Evolutionary conservation across 2,329 filamentous ascomycete genomes (phyloP).

Genomic region (Blastomyces emzantsi): DNA sequence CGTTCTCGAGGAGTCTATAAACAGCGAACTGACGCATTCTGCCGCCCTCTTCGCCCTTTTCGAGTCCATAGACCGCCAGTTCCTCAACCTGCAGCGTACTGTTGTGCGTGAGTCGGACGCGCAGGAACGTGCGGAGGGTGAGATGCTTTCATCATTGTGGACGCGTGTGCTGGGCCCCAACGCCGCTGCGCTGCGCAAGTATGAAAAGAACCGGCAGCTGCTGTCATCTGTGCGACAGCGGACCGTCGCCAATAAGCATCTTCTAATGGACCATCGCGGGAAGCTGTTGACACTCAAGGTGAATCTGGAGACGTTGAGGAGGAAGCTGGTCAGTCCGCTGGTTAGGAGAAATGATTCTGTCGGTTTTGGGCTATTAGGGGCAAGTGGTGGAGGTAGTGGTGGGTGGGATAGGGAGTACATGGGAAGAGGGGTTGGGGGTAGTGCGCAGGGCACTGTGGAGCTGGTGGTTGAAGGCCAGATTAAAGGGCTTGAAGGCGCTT

Average conservation of each 20-base stretch:
- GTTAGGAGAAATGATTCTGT: constrained; percentile 57
- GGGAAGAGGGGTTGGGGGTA: constrained; percentile 19
- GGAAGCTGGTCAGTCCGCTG: constrained; percentile 75
- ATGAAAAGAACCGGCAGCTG: constrained; percentile 77
- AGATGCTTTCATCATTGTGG: constrained; percentile 79
- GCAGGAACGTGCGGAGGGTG: constrained; percentile 71
- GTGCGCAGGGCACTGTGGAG: constrained; percentile 31
- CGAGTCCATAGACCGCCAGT: constrained; percentile 81
- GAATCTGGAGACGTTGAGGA: constrained; percentile 72
- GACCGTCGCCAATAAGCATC: constrained; percentile 77
- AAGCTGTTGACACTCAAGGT: constrained; percentile 75
- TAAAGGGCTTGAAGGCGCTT: constrained; percentile 67
- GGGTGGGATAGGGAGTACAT: constrained; percentile 15
- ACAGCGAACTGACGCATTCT: constrained; percentile 70
- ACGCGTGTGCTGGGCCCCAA: constrained; percentile 71
- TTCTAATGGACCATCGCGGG: constrained; percentile 78
- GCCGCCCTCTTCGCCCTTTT: constrained; percentile 80
- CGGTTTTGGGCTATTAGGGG: constrained; percentile 28
- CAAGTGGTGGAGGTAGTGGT: constrained; percentile 15
- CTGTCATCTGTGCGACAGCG: constrained; percentile 69
- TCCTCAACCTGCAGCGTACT: constrained; percentile 75
- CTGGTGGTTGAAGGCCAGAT: constrained; percentile 71
- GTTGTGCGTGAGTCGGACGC: constrained; percentile 74
- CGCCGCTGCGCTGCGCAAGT: constrained; percentile 69
- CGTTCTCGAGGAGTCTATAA: constrained; percentile 82